Evolutionary conservation across 106 monocot species (phyloP), one percentile per base, ranked within the genome.

Genomic region (Chionographis japonica): DNA sequence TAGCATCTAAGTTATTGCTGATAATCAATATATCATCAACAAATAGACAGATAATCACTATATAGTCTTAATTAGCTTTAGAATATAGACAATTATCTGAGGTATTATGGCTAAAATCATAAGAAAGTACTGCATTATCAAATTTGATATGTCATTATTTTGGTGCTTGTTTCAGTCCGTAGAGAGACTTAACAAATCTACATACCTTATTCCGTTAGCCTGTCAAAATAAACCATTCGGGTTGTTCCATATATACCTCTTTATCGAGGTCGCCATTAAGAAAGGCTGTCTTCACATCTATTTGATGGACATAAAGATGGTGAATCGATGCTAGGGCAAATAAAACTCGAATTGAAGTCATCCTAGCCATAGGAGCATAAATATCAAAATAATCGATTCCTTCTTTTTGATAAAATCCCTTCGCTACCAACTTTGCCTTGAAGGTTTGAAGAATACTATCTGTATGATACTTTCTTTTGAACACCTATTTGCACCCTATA

Each of bases 11-110:
- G 37, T 63, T 43, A 46, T 19, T 42, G 11, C 42, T 43, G 37
- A 63, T 8, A 16, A 63, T 63, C 37, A 63, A 63, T 15, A 63
- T 63, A 11, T 63, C 63, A 63, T 63, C 63, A 40, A 63, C 63
- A 63, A 43, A 42, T 42, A 63, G 3, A 42, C 41, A 63, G 12
- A 63, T 46, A 9, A 43, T n/a, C 8, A 46, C 46, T 46, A 46
- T 46, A 46, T 46, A 2, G 46, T 46, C 46, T 10, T 46, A 1
- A 46, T 10, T 46, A 46, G 46, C 2, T 10, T 46, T 46, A 46
- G 9, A 6, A 46, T 46, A 46, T 6, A 10, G 0, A 43, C 41
- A 63, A 43, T 40, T 42, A 42, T 63, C 12, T 36, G 40, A 13
- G 12, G 7, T 2, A 63, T 63, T 42, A n/a, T 36, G 8, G 12